These are phyloP conservation scores for Phellopilus nigrolimitatus DNA, from an alignment of 1,284 basidiomycete species.

Conservation along the genomic window DNA sequence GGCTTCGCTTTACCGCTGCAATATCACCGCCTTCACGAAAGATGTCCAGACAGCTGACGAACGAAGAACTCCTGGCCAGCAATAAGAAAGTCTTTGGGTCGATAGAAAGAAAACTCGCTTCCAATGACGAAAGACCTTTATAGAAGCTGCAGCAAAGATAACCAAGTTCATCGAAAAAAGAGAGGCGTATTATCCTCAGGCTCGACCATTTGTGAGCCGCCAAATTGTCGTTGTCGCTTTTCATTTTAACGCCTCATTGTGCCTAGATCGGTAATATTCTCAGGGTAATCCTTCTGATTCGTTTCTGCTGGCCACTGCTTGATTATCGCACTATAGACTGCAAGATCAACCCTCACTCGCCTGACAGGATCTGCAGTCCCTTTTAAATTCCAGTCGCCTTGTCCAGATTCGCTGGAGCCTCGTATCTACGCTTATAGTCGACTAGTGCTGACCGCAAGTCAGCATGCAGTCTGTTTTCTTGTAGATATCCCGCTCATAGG, in stretches of 20 bases:
- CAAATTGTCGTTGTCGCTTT: neutral
- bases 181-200: slow-evolving; percentile 17
- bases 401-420: neutral
- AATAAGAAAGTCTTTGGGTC: slow-evolving; percentile 12
- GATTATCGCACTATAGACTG: neutral
- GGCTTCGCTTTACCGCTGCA: no score
- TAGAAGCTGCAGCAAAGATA: slow-evolving; percentile 8
- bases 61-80: no score
- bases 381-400: neutral
- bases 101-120: slow-evolving; percentile 2
- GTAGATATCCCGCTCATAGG: slow-evolving; percentile 1
- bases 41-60: no score
- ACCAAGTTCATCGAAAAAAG: slow-evolving; percentile 3
- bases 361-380: neutral
- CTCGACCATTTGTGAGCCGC: slow-evolving; percentile 7
- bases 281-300: neutral
- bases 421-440: slow-evolving; percentile 3
- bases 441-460: neutral
- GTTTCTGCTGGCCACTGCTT: neutral
- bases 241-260: neutral
- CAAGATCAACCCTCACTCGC: slow-evolving; percentile 12
- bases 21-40: no score
- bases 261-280: slow-evolving; percentile 4
- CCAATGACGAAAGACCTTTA: slow-evolving; percentile 8
- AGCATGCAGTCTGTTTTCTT: neutral